Conservation (phyloP, 306 rosid genomes). For the Citrullus colocynthis region DNA sequence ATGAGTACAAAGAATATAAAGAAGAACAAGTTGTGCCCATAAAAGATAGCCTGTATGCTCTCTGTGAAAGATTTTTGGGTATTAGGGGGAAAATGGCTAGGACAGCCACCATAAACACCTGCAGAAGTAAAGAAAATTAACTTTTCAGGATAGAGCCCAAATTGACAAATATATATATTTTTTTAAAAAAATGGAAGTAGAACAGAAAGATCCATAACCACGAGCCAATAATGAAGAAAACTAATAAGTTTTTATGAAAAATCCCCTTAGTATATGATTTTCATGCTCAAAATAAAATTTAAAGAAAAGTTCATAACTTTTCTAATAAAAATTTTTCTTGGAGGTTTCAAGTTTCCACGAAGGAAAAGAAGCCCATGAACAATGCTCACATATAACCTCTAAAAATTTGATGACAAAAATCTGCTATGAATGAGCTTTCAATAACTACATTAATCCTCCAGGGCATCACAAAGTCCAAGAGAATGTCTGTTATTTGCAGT, state of each 20-base stretch:
- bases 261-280: background rate
- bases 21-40: slow-evolving; percentile 83
- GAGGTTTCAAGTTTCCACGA: background rate
- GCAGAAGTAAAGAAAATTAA: slow-evolving; percentile 8
- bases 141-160: background rate
- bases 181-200: background rate
- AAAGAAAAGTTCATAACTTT: background rate
- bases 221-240: background rate
- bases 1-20: slow-evolving; percentile 59
- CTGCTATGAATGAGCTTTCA: background rate
- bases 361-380: background rate
- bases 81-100: slow-evolving; percentile 75
- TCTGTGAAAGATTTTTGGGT: slow-evolving; percentile 59
- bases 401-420: background rate
- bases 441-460: background rate
- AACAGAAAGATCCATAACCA: background rate
- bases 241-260: background rate
- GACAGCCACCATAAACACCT: slow-evolving; percentile 86
- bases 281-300: background rate
- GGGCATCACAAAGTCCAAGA: background rate
- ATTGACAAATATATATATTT: background rate
- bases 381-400: background rate
- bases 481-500: background rate
- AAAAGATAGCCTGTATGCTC: slow-evolving; percentile 84
- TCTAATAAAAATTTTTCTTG: background rate